phyloP scores from a whole-genome alignment of 768 basidiomycete genomes.

The Scleroderma citrinum region DNA sequence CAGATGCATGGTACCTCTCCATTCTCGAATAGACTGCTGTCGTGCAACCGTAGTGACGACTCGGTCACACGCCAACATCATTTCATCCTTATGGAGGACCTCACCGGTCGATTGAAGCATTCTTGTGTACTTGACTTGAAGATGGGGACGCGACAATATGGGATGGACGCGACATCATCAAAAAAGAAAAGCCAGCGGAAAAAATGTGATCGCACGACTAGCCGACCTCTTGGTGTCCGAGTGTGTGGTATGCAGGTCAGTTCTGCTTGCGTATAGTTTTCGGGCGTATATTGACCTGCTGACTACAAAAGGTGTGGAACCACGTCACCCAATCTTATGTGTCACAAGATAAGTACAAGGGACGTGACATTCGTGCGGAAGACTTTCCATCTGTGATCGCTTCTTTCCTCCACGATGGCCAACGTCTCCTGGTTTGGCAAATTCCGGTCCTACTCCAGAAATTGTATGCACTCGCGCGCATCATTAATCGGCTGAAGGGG shows the following conservation, averaged over 20 bases:
- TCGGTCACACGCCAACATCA: conserved; percentile 84
- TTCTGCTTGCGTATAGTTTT: conserved; percentile 7
- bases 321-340: conserved; percentile 74
- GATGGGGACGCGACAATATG: conserved; percentile 99
- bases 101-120: conserved; percentile 85
- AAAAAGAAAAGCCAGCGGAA: conserved; percentile 99
- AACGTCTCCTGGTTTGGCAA: conserved; percentile 79
- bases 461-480: conserved; percentile 88
- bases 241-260: conserved; percentile 99
- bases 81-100: conserved; percentile 98
- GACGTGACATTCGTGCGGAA: conserved; percentile 80
- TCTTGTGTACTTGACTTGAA: conserved; percentile 98
- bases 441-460: conserved; percentile 90
- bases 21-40: conserved; percentile 23
- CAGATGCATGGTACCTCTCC: conserved; percentile 23
- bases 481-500: conserved; percentile 85
- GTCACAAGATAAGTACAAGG: conserved; percentile 95
- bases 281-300: background rate
- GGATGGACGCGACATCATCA: conserved; percentile 82
- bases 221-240: conserved; percentile 81
- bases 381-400: conserved; percentile 80
- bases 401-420: conserved; percentile 82
- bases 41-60: conserved; percentile 36
- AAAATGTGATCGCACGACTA: conserved; percentile 96
- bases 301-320: conserved; percentile 79